These are phyloP conservation scores for Torulaspora pretoriensis DNA, from an alignment of 1,139 yeast genomes.

Conservation along the genomic window DNA sequence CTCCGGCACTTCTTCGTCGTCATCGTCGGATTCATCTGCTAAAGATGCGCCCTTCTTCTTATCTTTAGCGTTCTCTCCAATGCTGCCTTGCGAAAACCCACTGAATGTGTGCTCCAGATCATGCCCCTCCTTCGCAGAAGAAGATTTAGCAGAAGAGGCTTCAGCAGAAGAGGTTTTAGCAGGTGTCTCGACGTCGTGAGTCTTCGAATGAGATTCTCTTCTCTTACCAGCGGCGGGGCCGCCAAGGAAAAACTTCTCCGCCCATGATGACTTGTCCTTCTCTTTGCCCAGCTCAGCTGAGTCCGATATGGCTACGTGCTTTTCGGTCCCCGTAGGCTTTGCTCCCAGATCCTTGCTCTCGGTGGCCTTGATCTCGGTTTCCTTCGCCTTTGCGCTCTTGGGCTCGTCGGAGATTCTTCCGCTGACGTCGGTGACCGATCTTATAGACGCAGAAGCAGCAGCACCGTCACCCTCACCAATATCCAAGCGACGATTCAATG, in stretches of 20 bases:
- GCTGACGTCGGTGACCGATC: slow-evolving; percentile 15
- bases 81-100: slow-evolving; percentile 31
- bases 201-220: slow-evolving; percentile 5
- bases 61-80: slow-evolving; percentile 13
- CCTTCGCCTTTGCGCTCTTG: not conserved
- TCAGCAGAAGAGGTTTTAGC: not conserved
- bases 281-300: not conserved
- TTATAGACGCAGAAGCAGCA: slow-evolving; percentile 15
- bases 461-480: slow-evolving; percentile 6
- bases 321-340: not conserved
- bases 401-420: slow-evolving; percentile 11
- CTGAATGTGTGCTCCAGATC: slow-evolving; percentile 24
- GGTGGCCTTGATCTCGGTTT: not conserved
- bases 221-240: slow-evolving; percentile 7
- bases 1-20: slow-evolving; percentile 9
- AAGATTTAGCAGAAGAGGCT: not conserved
- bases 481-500: slow-evolving; percentile 2
- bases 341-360: not conserved
- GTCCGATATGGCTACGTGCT: not conserved
- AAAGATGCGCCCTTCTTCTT: slow-evolving; percentile 4
- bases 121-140: slow-evolving; percentile 5
- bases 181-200: not conserved
- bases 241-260: slow-evolving; percentile 13
- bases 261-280: slow-evolving; percentile 7
- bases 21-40: slow-evolving; percentile 15